Base-by-base conservation (phyloP, 108 stramenopile species). In the Pinguiococcus pyrenoidosus region DNA sequence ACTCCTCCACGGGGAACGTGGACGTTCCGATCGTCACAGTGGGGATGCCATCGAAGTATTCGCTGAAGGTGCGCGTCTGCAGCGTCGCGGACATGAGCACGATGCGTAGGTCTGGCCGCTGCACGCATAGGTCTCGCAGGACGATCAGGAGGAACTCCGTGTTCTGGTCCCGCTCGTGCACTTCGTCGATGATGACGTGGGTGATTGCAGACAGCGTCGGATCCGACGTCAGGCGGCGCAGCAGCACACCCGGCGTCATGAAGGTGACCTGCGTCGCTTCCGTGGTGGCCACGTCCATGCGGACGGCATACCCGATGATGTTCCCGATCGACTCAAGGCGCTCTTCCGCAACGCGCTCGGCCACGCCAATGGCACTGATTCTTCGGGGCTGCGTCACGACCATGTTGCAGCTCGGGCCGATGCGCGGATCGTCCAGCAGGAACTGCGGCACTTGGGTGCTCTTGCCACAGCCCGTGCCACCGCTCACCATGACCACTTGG, bases 51-150 rank as follows among this genome's bases (percentile, higher is more conserved):
- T 80, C 70, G 40, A 93, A 89, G 56, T 88, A 94, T 6, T 48
- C 22, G 18, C 75, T 60, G 54, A 93, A 83, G 13, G 62, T 69
- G 8, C 79, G 78, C 24, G 87, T 81, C 47, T 89, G 85, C 22
- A 88, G 54, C 21, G 89, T 91, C 9, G 89, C 89, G 29, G 73
- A 76, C 92, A 93, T 93, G 5, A 93, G 67, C 35, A 93, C 62
- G 16, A 93, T 64, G 54, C 82, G 80, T 37, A 92, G 62, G 22
- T 55, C 44, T 4, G 59, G 25, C 13, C 64, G 38, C 29, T 48
- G 45, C 14, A 52, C 44, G 25, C 54, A 44, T 18, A 69, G 37
- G 17, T 61, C 60, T 2, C 65, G 53, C 30, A 69, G 51, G 16
- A 69, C 53, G 42, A 69, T 69, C 44, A 69, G 66, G 23, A 69